Evolutionary conservation across 495 filamentous ascomycete species (phyloP), one percentile per base, ranked within the genome.

Genomic region (Margaritispora aquatica): DNA sequence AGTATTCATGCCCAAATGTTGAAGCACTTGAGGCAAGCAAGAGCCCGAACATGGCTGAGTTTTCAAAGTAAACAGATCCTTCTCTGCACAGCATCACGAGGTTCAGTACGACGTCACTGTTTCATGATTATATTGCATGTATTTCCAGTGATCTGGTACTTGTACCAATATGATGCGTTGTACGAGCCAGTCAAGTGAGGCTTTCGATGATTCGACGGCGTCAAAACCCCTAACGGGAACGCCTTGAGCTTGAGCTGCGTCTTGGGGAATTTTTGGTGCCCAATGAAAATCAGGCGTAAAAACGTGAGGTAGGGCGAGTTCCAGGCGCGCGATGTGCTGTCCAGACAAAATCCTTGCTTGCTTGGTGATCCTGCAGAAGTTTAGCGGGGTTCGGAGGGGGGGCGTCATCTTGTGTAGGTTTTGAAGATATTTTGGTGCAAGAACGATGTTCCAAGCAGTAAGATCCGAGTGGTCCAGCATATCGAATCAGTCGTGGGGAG

Each of bases 21-120:
- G 34, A 48, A 48, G 24, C 9, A 57, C 4, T 55, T 22, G 21
- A 29, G 23, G 27, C n/a, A 53, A 50, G 47, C 20, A 50, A 26
- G 47, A 23, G 20, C 2, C 27, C 19, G 47, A 54, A 63, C 49
- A 52, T 58, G 55, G 44, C 36, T 47, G 26, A 51, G 51, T 21
- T 36, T 51, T 53, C 31, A 3, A 34, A 50, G 26, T 38, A 26
- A 27, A 4, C 27, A 29, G 47, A 53, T 22, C 46, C n/a, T 46
- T 59, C 53, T 55, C 34, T 38, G 47, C 38, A 44, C 19, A 2
- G 10, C 50, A 58, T 61, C 59, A 55, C 55, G 29, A 34, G 51
- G 46, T 23, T 59, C 44, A 54, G 50, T 61, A 51, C 64, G 51
- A 63, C 64, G 64, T 63, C 64, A 66, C 57, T 52, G 56, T 21